Conservation (phyloP, 2,329 filamentous ascomycete genomes). For the Penicillium sp. region DNA sequence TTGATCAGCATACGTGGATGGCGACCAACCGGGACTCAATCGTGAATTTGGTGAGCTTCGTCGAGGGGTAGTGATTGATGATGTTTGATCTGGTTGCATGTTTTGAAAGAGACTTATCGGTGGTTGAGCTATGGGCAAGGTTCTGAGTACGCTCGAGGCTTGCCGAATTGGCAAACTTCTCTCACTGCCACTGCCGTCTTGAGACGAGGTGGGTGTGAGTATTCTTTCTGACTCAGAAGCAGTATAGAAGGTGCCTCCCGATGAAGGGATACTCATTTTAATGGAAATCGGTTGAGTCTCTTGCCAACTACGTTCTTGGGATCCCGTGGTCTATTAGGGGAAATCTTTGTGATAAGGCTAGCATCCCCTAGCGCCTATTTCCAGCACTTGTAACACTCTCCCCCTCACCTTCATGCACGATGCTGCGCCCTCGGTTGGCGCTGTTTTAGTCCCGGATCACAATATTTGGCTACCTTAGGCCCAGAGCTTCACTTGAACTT, state of each 20-base stretch:
- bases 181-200: neutral
- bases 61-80: neutral
- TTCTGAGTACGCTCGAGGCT: neutral
- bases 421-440: neutral
- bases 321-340: neutral
- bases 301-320: neutral
- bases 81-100: neutral
- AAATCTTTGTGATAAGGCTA: neutral
- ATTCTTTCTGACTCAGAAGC: neutral
- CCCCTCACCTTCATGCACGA: neutral
- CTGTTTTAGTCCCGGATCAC: neutral
- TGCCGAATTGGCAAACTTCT: neutral
- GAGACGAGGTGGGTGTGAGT: neutral
- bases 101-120: neutral
- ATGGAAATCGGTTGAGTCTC: neutral
- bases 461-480: neutral
- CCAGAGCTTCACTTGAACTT: neutral
- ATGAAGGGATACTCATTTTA: neutral
- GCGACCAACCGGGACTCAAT: neutral
- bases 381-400: neutral
- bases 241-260: neutral
- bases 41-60: neutral
- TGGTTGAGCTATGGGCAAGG: neutral
- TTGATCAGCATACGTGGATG: constrained; percentile 6
- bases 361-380: neutral